Evolutionary conservation across 2,329 filamentous ascomycete species (phyloP).

Genomic region (Colletotrichum tropicicola): DNA sequence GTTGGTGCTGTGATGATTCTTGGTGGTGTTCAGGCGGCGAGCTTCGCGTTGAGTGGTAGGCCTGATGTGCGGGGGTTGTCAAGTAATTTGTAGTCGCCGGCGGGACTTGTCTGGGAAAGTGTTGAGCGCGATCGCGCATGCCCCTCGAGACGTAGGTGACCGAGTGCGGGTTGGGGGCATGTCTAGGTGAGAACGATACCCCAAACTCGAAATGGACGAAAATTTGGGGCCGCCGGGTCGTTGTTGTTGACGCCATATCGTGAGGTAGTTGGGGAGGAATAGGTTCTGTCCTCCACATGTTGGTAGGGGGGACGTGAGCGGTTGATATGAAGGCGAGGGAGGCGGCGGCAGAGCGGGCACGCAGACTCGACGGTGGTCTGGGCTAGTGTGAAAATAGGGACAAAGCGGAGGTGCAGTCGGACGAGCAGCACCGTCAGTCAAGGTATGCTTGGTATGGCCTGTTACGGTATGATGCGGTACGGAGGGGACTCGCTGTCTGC

Average conservation of each 20-base stretch:
- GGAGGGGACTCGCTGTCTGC: background rate
- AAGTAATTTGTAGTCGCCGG: conserved; percentile 57
- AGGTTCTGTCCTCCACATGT: conserved; percentile 35
- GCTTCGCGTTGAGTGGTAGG: conserved; percentile 27
- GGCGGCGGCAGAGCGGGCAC: conserved; percentile 8
- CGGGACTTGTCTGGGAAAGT: conserved; percentile 55
- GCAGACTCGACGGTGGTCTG: conserved; percentile 22
- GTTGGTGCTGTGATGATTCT: conserved; percentile 25
- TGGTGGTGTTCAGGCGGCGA: conserved; percentile 30
- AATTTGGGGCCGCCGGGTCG: conserved; percentile 49
- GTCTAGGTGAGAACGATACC: conserved; percentile 57
- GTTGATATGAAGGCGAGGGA: conserved; percentile 18
- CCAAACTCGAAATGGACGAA: conserved; percentile 63
- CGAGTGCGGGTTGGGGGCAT: conserved; percentile 52
- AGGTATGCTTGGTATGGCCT: background rate
- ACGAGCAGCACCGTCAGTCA: conserved; percentile 4
- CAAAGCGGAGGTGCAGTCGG: conserved; percentile 29
- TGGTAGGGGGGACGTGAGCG: conserved; percentile 6
- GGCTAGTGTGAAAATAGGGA: conserved; percentile 14
- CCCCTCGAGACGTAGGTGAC: conserved; percentile 57
- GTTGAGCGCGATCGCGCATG: conserved; percentile 49
- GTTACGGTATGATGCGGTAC: background rate
- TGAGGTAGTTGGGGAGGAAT: conserved; percentile 35
- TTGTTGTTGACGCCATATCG: conserved; percentile 36
- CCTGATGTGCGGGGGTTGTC: conserved; percentile 7